Percentiles rank a stretch among this genome's conserved stretches.
Evolutionary conservation across 2,329 filamentous ascomycete species (phyloP).

Genomic region (Ophiostoma tasmaniense): DNA sequence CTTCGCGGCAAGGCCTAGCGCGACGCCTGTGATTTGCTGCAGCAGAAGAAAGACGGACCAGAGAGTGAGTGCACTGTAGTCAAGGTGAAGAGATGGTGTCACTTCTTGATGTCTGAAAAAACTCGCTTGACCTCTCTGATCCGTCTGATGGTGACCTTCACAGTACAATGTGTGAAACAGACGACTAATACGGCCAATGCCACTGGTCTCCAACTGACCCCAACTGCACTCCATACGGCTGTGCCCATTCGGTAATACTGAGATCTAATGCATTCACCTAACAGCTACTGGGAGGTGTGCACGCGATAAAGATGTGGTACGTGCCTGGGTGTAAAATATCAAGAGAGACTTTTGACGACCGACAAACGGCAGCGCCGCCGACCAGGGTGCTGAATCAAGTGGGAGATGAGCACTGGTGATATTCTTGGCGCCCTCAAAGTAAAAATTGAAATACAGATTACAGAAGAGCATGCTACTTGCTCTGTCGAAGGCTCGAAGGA

Average conservation of each 20-base stretch:
- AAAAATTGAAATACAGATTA: neutral
- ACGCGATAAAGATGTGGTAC: neutral
- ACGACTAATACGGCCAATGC: neutral
- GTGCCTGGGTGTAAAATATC: neutral
- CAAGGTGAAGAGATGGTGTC: too few relatives aligned
- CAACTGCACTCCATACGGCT: neutral
- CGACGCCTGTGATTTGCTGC: neutral
- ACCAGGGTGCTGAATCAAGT: neutral
- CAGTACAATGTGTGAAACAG: neutral
- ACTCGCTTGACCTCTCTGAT: neutral
- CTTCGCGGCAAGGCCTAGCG: conserved; percentile 3
- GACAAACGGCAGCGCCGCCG: neutral
- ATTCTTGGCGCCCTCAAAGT: neutral
- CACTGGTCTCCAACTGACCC: neutral
- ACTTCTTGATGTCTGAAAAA: too few relatives aligned
- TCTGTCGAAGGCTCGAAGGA: neutral
- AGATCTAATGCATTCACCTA: conserved; percentile 1
- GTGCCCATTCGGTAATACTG: neutral
- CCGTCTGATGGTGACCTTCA: neutral
- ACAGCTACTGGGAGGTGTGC: neutral
- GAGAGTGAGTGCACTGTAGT: too few relatives aligned
- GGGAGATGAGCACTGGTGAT: neutral
- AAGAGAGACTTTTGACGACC: neutral
- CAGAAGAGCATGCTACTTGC: too few relatives aligned
- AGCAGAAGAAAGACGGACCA: neutral